Base-by-base conservation (phyloP, 179 eudicot genomes). In the Carnegiea gigantea region DNA sequence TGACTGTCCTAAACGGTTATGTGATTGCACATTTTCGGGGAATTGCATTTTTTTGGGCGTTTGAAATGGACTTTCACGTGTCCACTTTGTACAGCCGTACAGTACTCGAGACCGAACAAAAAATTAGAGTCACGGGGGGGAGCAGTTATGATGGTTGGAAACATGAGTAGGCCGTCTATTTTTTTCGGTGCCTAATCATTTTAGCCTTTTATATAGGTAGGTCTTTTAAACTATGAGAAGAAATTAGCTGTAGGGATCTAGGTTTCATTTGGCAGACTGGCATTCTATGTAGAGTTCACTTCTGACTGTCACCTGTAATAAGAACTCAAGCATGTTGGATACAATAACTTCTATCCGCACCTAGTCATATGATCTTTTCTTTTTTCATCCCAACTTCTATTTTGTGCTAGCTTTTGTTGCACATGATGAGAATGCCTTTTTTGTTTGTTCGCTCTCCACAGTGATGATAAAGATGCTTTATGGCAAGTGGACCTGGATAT, bases 401-500 rank as follows among this genome's bases (percentile, higher is more conserved):
- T 54, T 38, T 38, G n/a, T 43, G 23, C 28, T 40, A 26, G 28
- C 46, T 79, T 49, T 68, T n/a, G 44, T 57, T 21, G 33, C 59
- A 17, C 30, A 53, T 59, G 21, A 68, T 24, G 40, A 73, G 28
- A 72, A 21, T 65, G 54, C 18, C 30, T 84, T 75, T 73, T 62
- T 20, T 72, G 48, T 79, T 44, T 54, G 57, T 51, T 77, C 70
- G 60, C 82, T 82, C 40, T 75, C 76, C 46, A 46, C 87, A 95
- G 98, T 76, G 92, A 86, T 79, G 90, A 81, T 54, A 81, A 81
- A 30, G 85, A 84, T 78, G 87, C 82, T 83, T 84, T 91, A 78
- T 92, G 97, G 99, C 99, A 95, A 91, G 99, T 95, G 64, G 99
- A 95, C 82, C 78, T 93, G 87, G 99, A 92, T 89, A 85, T 91